Base-by-base conservation (phyloP, 345 rosid species). In the Dipteronia sinensis region DNA sequence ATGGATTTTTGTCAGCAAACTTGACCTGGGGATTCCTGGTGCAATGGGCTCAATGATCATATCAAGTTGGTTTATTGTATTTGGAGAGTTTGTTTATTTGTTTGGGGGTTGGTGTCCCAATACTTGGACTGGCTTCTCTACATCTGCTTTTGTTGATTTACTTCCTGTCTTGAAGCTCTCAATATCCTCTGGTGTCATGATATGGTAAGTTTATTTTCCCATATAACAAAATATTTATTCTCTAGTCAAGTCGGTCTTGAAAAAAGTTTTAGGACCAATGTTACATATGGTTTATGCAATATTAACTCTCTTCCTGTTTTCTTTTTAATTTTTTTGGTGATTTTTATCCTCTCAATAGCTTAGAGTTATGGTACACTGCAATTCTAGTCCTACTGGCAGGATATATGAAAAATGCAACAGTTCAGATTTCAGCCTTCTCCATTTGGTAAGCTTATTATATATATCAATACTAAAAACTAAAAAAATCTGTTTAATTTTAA, bases 51-150 rank as follows among this genome's bases (percentile, higher is more conserved):
- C 86, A 0, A 64, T 87, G 80, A 83, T 71, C 6, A 61, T 79
- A 7, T 71, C 84, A 0, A 23, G 49, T 34, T 87, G 85, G 88
- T 53, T 76, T 2, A 13, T 61, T 12, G 55, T 81, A 0, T 56
- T 81, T 1, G 82, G 82, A 38, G 61, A 44, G 31, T 62, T 85
- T 55, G 76, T 79, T 47, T 91, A 88, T 61, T 46, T 87, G 15
- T 84, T 89, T 23, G 88, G 95, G 1, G 92, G 95, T 8, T 86
- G 95, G 93, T 92, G 97, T 76, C 87, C 90, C 5, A 5, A 82
- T 10, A 88, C 93, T 10, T 89, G 97, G 95, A 89, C 78, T n/a
- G 95, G 97, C 1, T 88, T 93, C 74, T 79, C 84, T 20, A 40
- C 17, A 34, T 86, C 83, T 70, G 86, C 91, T 20, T 88, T 91